A percentile compares a stretch with the other conserved stretches of the same genome.
Conservation (phyloP, 2,329 filamentous ascomycete genomes). For the Myotisia sp. region DNA sequence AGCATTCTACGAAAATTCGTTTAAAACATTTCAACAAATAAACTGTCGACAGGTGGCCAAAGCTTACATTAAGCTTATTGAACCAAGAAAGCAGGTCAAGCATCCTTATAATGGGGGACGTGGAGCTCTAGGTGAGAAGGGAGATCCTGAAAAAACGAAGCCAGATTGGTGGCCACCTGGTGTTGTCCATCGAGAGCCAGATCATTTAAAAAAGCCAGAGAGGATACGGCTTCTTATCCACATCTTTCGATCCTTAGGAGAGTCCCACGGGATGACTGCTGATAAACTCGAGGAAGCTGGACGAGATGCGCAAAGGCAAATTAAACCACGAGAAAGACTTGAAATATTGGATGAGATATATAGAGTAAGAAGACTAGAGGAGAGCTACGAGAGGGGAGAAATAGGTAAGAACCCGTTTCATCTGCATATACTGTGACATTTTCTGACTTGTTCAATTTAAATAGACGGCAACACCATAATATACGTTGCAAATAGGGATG, state of each 20-base stretch:
- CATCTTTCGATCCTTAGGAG: constrained; percentile 27
- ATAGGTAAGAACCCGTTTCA: constrained; percentile 21
- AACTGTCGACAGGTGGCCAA: constrained; percentile 34
- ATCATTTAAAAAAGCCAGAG: constrained; percentile 34
- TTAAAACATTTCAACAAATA: constrained; percentile 33
- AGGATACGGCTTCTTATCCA: constrained; percentile 27
- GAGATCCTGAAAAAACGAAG: constrained; percentile 32
- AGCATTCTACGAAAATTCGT: constrained; percentile 28
- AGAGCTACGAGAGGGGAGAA: constrained; percentile 28
- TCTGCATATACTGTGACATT: no score
- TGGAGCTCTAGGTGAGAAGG: constrained; percentile 24
- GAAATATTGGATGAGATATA: constrained; percentile 29
- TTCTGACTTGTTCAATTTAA: constrained; percentile 1
- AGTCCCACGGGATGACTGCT: constrained; percentile 21
- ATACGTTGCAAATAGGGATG: constrained; percentile 26
- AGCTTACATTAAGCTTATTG: constrained; percentile 34
- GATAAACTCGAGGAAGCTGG: constrained; percentile 29
- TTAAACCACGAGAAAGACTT: constrained; percentile 23
- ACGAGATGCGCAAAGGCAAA: constrained; percentile 23
- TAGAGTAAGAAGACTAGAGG: constrained; percentile 19
- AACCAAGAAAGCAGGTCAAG: constrained; percentile 35
- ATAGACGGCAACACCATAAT: constrained; percentile 24
- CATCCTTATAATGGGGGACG: constrained; percentile 37
- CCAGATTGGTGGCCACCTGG: constrained; percentile 33
- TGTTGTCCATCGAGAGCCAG: constrained; percentile 36